Evolutionary conservation across 129 eudicot species (phyloP), one percentile per base, ranked within the genome.

Genomic region (Pseudognaphalium luteoalbum): DNA sequence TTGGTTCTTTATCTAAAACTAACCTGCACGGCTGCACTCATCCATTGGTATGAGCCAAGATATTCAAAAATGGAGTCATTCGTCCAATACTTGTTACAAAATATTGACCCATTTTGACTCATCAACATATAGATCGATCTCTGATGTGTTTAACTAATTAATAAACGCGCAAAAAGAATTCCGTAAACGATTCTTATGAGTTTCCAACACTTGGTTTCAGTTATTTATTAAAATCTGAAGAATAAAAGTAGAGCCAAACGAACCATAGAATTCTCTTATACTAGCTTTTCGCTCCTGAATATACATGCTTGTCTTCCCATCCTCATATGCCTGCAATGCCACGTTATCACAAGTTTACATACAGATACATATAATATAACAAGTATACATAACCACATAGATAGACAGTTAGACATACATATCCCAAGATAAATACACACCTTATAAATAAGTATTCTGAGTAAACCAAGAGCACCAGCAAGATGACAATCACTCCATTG

Each of bases 401-500:
- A 35, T 15, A 0, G n/a, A 54, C 30, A 33, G 37, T 66, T 33
- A 47, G 14, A 42, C 12, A 78, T 39, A 39, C 68, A 68, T 21
- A 74, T 60, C 11, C 74, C 11, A 56, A 4, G 65, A 74, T 14
- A 67, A 15, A 56, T 14, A 66, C 30, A 68, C 47, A 91, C 97
- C 95, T 91, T 88, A 67, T 87, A 87, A 71, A 91, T 81, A 44
- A 91, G 90, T 39, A 91, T 85, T 68, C 96, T 83, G 78, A 91
- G 93, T 62, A 91, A 85, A n/a, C 97, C 97, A 61, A 91, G 90
- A 22, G 90, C 96, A 79, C 92, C 92, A 44, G 96, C 97, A 81
- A 91, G 88, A 80, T 85, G 83, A 76, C 96, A 88, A 78, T 91
- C 92, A 71, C 92, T 84, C 97, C 97, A 91, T 50, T 87, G 97